Evolutionary conservation across 2,329 filamentous ascomycete genomes (phyloP), one percentile per base, ranked within the genome.

Genomic region (Helotiales sp.): DNA sequence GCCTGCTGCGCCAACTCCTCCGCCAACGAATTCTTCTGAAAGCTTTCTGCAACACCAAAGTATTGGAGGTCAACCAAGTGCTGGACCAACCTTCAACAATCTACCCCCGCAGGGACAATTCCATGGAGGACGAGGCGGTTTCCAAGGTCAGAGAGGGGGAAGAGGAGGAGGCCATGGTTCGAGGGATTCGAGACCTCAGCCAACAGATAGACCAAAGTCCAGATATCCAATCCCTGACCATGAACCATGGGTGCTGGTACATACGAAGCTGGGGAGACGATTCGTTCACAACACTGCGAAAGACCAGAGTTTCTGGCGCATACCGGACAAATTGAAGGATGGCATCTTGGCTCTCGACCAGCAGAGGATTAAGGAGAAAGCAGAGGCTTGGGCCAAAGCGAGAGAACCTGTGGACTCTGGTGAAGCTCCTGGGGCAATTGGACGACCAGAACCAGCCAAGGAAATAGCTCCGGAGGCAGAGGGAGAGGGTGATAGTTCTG

Each of bases 301-400:
- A 71, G 92, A 95, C 43, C 86, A 93, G 72, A 98, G 94, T 79
- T 93, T 93, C 79, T 99, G 96, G 96, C 93, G 93, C 75, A 96
- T 97, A 74, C 96, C 96, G 0, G 88, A 93, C 64, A 90, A 96
- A 77, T 84, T 99, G 40, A 90, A 94, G 85, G 89, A 91, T 68
- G 93, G 88, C 15, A 92, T 96, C 63, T 72, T 90, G 60, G 85
- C 88, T 70, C 82, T 93, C 64, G 93, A 97, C 78, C 88, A 91
- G 77, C 88, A 90, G 71, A 86, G 87, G 67, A 90, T 90, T 80
- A 82, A 87, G 80, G 79, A 85, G 74, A 87, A 89, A 80, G 83
- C 82, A 0, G 76, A 75, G 0, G 76, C 73, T 1, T 69, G 75
- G 37, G 62, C 71, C 11, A 74, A 69, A 26, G 68, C 72, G 15